Evolutionary conservation across 1,139 yeast species (phyloP).

Genomic region (Candida neerlandica): DNA sequence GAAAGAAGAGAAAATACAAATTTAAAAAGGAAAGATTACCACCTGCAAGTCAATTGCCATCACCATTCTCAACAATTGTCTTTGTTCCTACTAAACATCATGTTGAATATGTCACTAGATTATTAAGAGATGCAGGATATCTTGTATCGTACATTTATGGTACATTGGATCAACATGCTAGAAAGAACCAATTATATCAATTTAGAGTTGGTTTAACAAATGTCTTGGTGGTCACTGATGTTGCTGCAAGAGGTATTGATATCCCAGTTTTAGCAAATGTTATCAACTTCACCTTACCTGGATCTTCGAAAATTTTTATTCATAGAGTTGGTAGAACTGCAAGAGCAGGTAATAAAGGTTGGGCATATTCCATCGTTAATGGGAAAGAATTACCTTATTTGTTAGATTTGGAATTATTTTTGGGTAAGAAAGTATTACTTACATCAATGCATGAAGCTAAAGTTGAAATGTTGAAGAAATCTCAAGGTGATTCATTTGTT

Average conservation of each 20-base stretch:
- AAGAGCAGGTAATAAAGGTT: constrained; percentile 96
- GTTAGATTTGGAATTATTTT: constrained; percentile 84
- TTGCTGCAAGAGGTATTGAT: constrained; percentile 99
- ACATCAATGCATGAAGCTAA: constrained; percentile 71
- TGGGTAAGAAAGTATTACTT: constrained; percentile 78
- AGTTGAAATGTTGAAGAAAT: constrained; percentile 50
- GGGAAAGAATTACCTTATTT: constrained; percentile 89
- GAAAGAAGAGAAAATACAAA: constrained; percentile 37
- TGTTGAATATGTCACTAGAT: constrained; percentile 80
- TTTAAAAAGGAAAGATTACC: constrained; percentile 64
- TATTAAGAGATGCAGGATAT: constrained; percentile 78
- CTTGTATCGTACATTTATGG: constrained; percentile 91
- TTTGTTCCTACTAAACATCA: constrained; percentile 98
- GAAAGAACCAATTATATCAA: constrained; percentile 83
- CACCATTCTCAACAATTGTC: constrained; percentile 82
- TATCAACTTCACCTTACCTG: constrained; percentile 85
- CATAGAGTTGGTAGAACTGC: constrained; percentile 99
- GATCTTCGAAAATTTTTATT: constrained; percentile 88
- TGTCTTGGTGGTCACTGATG: constrained; percentile 92
- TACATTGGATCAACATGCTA: constrained; percentile 90
- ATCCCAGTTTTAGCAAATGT: constrained; percentile 95
- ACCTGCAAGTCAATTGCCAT: constrained; percentile 80
- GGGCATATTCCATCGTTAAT: constrained; percentile 91
- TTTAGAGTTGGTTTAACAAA: constrained; percentile 84
- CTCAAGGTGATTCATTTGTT: constrained; percentile 42